Base-by-base conservation (phyloP, 176 grass and related monocot genomes). In the Sorghum bicolor region DNA sequence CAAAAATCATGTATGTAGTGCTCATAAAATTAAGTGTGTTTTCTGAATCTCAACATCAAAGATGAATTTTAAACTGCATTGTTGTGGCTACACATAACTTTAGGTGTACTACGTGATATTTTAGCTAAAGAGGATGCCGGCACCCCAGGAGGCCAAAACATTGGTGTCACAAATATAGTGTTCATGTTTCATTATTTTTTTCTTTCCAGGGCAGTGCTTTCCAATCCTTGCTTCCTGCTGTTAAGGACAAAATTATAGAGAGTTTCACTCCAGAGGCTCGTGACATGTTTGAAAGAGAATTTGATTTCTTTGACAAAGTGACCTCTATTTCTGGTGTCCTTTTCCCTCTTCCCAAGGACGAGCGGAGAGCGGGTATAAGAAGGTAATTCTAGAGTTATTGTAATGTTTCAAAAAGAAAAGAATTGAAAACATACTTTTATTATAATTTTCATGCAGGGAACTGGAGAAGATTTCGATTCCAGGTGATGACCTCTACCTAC, bases 291-390 rank as follows among this genome's bases (percentile, higher is more conserved):
- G 72, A 89, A 52, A 86, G 91, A 81, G 93, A 99, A 75, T 99
- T 99, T 37, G 85, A 83, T 64, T 99, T 99, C 82, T 99, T 99
- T 78, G 96, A 99, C 44, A 82, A 94, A 48, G 96, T 99, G 58
- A 99, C 96, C 36, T 99, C 96, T 15, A 99, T 99, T 85, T 99
- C 96, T 87, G 96, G 96, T 87, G 87, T 90, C 84, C 89, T 99
- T 85, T 99, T 94, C 78, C 93, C 89, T 90, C 80, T 99, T 74
- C 96, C 96, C 28, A 99, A 99, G 86, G 96, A 99, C 84, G 93
- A 93, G 24, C 82, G 96, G 28, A 93, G 96, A 85, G 96, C 91
- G 16, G 96, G 93, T 78, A 99, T 99, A 67, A 90, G 52, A 93
- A 96, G 88, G 96, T 99, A 94, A 6, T 81, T 64, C 31, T 72